phyloP scores from a whole-genome alignment of 345 rosid genomes.

The Eucalyptus urophylla region DNA sequence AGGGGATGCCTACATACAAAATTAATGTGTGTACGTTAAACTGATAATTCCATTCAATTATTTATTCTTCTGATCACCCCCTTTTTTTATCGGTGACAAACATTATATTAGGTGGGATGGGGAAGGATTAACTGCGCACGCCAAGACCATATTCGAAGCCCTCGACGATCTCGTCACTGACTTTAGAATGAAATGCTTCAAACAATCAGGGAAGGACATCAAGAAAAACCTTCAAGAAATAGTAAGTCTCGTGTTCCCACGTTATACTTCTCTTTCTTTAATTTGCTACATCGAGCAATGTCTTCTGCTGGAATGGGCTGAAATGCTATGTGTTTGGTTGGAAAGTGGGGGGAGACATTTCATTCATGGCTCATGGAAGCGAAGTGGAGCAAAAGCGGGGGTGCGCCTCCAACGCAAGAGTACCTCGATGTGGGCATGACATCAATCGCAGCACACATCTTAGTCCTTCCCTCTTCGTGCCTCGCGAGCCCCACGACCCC shows the following conservation, averaged over 20 bases:
- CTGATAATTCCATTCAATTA: not conserved
- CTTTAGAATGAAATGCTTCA: conserved; percentile 3
- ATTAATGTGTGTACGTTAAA: not conserved
- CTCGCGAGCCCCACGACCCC: conserved; percentile 11
- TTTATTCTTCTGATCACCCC: not conserved
- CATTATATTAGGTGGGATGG: conserved; percentile 40
- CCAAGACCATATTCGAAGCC: conserved; percentile 36
- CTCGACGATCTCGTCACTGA: conserved; percentile 33
- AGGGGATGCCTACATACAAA: not conserved
- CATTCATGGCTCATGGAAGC: conserved; percentile 53
- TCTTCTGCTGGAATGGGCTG: too few species aligned
- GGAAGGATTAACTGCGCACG: conserved; percentile 21
- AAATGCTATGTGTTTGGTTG: not conserved
- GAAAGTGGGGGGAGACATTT: conserved; percentile 60
- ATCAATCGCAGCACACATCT: conserved; percentile 32
- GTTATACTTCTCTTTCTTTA: not conserved
- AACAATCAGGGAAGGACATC: conserved; percentile 19
- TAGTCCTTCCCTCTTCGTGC: conserved; percentile 30
- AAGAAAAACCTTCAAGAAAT: conserved; percentile 14
- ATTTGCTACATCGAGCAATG: not conserved
- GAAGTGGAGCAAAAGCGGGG: conserved; percentile 30
- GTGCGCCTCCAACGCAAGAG: conserved; percentile 17
- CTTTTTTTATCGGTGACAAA: not conserved
- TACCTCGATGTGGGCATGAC: conserved; percentile 35
- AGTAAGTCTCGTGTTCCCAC: conserved; percentile 7